Evolutionary conservation across 208 protist genomes (phyloP).

Genomic region (Acanthamoeba divionensis): DNA sequence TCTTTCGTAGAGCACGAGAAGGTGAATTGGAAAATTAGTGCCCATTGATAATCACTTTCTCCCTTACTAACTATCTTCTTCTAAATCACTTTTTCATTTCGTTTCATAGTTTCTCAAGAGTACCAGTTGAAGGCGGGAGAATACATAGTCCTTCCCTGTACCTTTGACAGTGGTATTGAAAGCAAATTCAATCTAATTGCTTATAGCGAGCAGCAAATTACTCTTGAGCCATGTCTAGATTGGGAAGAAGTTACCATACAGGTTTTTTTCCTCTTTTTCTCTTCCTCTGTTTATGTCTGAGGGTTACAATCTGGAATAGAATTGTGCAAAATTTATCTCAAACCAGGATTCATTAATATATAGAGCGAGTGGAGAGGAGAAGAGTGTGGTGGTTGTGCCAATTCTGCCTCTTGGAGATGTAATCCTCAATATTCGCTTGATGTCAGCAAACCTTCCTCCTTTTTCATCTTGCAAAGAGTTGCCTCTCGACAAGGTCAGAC

Average conservation of each 20-base stretch:
- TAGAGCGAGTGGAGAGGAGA: conserved; percentile 23
- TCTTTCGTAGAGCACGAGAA: conserved; percentile 25
- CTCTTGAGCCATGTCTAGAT: neutral
- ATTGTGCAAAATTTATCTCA: no score
- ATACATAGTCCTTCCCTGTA: conserved; percentile 22
- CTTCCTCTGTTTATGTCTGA: no score
- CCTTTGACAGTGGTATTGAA: neutral
- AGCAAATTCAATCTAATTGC: conserved; percentile 7
- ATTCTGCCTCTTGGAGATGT: conserved; percentile 6
- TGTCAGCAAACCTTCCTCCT: neutral
- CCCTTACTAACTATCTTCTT: neutral
- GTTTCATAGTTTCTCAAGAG: conserved; percentile 14
- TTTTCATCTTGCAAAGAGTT: neutral
- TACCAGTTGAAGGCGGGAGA: conserved; percentile 20
- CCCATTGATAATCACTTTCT: neutral
- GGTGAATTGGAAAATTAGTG: neutral
- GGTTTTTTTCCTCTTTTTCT: no score
- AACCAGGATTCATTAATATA: no score
- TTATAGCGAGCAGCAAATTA: conserved; percentile 26
- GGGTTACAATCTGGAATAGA: no score
- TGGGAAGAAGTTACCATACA: no score
- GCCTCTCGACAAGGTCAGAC: neutral
- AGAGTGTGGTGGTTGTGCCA: neutral
- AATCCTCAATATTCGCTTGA: conserved; percentile 25
- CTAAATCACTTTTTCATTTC: neutral